These are phyloP conservation scores for Kwoniella heveanensis DNA, from an alignment of 768 basidiomycete genomes.

Conservation along the genomic window DNA sequence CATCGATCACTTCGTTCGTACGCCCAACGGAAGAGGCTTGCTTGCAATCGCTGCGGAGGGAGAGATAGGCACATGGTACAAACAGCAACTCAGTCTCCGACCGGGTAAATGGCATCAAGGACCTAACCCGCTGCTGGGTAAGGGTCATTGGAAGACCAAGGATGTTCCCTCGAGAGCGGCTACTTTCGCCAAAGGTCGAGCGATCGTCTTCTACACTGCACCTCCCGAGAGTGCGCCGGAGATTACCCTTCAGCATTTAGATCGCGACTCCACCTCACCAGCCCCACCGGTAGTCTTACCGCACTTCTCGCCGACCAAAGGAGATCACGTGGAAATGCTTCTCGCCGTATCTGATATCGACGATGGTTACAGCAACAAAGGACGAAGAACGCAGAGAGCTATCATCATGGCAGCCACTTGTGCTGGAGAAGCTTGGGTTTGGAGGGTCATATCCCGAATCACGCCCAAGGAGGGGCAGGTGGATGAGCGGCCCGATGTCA, in stretches of 20 bases:
- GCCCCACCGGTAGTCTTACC: constrained; percentile 29
- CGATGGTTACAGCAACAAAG: constrained; percentile 44
- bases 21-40: constrained; percentile 54
- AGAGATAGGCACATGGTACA: constrained; percentile 46
- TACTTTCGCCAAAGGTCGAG: constrained; percentile 50
- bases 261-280: constrained; percentile 21
- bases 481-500: constrained; percentile 15
- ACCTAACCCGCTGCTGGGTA: constrained; percentile 31
- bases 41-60: constrained; percentile 41
- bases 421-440: constrained; percentile 46
- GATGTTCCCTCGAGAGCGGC: constrained; percentile 21
- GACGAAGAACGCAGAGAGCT: constrained; percentile 38
- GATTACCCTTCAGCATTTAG: constrained; percentile 43
- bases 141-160: constrained; percentile 32
- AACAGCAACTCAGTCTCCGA: constrained; percentile 32
- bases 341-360: constrained; percentile 55
- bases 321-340: constrained; percentile 40
- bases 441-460: constrained; percentile 37
- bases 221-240: background rate
- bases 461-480: constrained; percentile 12
- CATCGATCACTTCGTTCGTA: constrained; percentile 42
- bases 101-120: constrained; percentile 14
- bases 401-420: constrained; percentile 47
- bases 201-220: constrained; percentile 35
- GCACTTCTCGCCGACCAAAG: constrained; percentile 26